These are phyloP conservation scores for Elaeis oleifera DNA, from an alignment of 202 grass and related monocot species.

Conservation along the genomic window DNA sequence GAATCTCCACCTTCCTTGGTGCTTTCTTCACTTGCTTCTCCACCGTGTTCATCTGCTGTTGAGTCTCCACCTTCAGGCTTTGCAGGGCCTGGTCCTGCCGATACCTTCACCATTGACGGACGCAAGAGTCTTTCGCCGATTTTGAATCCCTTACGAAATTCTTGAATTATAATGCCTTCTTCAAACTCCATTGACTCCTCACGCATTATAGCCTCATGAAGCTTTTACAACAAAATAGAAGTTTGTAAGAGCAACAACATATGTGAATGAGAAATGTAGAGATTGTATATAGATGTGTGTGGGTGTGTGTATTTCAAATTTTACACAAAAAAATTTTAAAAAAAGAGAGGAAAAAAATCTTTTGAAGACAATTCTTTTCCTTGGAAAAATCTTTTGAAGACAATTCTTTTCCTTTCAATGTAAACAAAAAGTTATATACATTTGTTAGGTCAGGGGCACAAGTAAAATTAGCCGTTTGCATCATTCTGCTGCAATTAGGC, in stretches of 20 bases:
- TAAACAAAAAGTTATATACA: no score
- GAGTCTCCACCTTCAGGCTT: slow-evolving; percentile 35
- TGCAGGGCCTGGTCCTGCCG: slow-evolving; percentile 63
- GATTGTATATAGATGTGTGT: no score
- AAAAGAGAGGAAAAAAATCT: slow-evolving; percentile 1
- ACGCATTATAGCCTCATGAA: slow-evolving; percentile 92
- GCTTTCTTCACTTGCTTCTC: background rate
- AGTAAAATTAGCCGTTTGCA: no score
- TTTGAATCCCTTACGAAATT: slow-evolving; percentile 90
- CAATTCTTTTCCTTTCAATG: no score
- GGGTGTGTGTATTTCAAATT: no score
- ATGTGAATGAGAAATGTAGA: no score
- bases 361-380: no score
- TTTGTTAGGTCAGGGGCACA: no score
- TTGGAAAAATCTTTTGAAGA: no score
- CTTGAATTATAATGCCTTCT: slow-evolving; percentile 82
- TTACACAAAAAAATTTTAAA: background rate
- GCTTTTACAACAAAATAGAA: slow-evolving; percentile 30
- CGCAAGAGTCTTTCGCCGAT: slow-evolving; percentile 75
- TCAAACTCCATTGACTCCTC: slow-evolving; percentile 73
- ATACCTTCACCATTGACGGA: slow-evolving; percentile 93
- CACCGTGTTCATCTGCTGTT: slow-evolving; percentile 21
- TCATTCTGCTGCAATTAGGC: no score
- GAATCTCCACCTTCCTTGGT: slow-evolving; percentile 24
- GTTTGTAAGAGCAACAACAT: no score